Evolutionary conservation across 73 alveolate species (phyloP).

Genomic region (Symbiodinium pilosum): DNA sequence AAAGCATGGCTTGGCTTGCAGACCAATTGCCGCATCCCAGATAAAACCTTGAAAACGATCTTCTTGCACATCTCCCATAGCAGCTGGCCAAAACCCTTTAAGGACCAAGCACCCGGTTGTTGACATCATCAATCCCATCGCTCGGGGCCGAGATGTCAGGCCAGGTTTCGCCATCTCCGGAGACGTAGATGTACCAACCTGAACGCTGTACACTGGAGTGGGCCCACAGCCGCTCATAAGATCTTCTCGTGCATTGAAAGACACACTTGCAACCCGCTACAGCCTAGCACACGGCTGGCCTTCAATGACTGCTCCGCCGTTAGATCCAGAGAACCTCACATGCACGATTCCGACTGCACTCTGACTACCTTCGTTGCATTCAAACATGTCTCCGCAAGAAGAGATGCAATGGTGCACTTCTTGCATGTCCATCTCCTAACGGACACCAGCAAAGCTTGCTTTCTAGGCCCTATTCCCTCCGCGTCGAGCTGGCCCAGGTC

Average conservation of each 20-base stretch:
- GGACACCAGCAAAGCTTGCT: too few species aligned
- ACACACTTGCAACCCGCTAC: not conserved
- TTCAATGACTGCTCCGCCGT: constrained; percentile 71
- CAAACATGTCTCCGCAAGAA: too few species aligned
- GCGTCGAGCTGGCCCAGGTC: not conserved
- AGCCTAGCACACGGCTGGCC: not conserved
- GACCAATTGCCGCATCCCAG: not conserved
- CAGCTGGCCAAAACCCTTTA: not conserved
- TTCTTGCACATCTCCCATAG: too few species aligned
- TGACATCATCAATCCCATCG: constrained; percentile 43
- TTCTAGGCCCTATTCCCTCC: too few species aligned
- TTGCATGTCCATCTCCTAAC: too few species aligned
- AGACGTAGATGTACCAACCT: constrained; percentile 84
- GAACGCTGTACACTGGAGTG: not conserved
- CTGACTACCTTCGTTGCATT: too few species aligned
- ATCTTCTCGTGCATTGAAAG: too few species aligned
- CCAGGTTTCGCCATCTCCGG: constrained; percentile 81
- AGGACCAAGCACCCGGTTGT: constrained; percentile 27
- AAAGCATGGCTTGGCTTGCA: not conserved
- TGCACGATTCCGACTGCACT: not conserved
- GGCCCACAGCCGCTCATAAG: too few species aligned
- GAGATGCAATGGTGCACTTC: too few species aligned
- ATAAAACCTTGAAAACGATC: not conserved
- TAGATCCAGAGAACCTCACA: constrained; percentile 75
- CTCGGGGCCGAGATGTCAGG: constrained; percentile 22